Conservation (phyloP, 2,329 filamentous ascomycete species). For the Penicillium sumatraense region DNA sequence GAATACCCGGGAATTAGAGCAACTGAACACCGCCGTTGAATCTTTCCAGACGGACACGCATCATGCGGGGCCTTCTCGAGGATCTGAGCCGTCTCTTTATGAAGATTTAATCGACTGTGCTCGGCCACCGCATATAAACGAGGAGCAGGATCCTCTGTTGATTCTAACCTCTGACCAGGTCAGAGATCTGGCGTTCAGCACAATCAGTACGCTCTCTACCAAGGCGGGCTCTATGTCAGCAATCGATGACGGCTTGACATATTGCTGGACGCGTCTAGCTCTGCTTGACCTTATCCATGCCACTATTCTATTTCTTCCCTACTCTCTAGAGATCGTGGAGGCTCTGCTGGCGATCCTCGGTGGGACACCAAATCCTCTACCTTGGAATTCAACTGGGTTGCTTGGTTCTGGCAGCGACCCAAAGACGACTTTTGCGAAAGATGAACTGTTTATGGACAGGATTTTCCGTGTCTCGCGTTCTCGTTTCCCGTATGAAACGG, state of each 20-base stretch:
- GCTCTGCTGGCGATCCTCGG: constrained; percentile 69
- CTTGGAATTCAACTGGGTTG: constrained; percentile 21
- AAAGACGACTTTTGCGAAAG: constrained; percentile 59
- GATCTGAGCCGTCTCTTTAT: constrained; percentile 47
- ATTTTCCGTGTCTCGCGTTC: constrained; percentile 71
- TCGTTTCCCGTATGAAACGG: constrained; percentile 84
- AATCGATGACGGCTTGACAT: constrained; percentile 57
- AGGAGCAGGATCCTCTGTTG: constrained; percentile 51
- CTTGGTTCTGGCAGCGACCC: constrained; percentile 39
- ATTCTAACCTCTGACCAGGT: constrained; percentile 54
- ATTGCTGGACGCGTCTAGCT: constrained; percentile 65
- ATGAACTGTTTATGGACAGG: constrained; percentile 60
- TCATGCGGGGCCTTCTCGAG: constrained; percentile 31
- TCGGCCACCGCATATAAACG: constrained; percentile 39
- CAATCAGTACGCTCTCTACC: constrained; percentile 50
- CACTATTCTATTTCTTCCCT: constrained; percentile 69
- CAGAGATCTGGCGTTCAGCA: constrained; percentile 53
- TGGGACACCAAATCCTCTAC: constrained; percentile 35
- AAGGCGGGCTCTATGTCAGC: constrained; percentile 55
- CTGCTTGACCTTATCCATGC: constrained; percentile 74
- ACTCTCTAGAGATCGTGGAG: constrained; percentile 71
- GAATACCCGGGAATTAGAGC: constrained; percentile 54
- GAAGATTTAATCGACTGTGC: constrained; percentile 55
- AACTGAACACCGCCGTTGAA: constrained; percentile 47
- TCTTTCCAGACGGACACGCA: constrained; percentile 44